These are phyloP conservation scores for Strigomonas oncopelti DNA, from an alignment of 208 protist genomes.

Conservation along the genomic window DNA sequence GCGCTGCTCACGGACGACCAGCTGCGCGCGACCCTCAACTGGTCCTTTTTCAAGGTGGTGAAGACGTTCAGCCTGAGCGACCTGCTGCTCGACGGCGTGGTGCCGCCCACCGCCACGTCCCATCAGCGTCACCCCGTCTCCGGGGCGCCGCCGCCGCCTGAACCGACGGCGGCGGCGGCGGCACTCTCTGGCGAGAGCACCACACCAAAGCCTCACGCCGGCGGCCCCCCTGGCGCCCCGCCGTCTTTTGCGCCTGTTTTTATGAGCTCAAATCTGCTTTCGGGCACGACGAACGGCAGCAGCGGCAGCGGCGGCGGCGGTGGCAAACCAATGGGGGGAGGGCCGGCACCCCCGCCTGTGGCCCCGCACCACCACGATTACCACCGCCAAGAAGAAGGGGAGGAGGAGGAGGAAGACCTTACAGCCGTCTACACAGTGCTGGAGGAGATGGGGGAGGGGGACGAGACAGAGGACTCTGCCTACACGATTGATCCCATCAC, in stretches of 20 bases:
- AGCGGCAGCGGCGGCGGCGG: background rate
- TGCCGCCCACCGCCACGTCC: slow-evolving; percentile 54
- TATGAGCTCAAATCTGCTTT: slow-evolving; percentile 66
- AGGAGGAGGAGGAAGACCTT: background rate
- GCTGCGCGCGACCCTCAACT: slow-evolving; percentile 75
- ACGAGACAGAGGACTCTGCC: background rate
- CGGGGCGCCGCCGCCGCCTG: slow-evolving; percentile 1
- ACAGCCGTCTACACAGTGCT: slow-evolving; percentile 5
- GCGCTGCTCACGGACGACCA: slow-evolving; percentile 84
- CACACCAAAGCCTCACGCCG: no score
- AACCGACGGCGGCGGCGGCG: background rate
- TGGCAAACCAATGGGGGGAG: slow-evolving; percentile 14
- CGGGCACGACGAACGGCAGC: slow-evolving; percentile 13
- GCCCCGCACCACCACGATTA: background rate
- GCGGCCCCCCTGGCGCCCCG: background rate
- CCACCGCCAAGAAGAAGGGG: background rate
- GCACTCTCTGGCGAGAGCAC: no score
- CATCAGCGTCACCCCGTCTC: slow-evolving; percentile 13
- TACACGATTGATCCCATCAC: slow-evolving; percentile 10
- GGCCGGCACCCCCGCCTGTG: background rate
- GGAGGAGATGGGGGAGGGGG: background rate
- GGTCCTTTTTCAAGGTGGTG: slow-evolving; percentile 75
- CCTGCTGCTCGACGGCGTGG: slow-evolving; percentile 67
- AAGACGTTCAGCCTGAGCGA: slow-evolving; percentile 65
- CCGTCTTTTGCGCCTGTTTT: slow-evolving; percentile 35